Evolutionary conservation across 2,329 filamentous ascomycete genomes (phyloP).

Genomic region (Drechslerella coelobrocha): DNA sequence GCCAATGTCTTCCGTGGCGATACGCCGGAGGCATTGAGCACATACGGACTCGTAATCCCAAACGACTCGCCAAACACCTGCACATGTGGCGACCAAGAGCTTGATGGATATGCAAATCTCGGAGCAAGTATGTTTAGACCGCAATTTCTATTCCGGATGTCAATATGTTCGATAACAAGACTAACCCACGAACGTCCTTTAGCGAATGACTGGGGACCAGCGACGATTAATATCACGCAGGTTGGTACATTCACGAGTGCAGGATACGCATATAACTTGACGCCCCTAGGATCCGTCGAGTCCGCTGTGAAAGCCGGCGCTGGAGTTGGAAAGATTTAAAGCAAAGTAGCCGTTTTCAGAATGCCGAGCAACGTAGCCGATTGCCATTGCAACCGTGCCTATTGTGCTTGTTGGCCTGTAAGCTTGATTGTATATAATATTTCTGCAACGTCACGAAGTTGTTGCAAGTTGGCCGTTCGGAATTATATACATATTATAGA

Average conservation of each 20-base stretch:
- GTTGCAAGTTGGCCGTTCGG: too few relatives aligned
- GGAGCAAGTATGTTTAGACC: conserved; percentile 61
- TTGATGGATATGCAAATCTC: conserved; percentile 64
- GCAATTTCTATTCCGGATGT: neutral
- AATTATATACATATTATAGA: too few relatives aligned
- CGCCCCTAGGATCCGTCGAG: conserved; percentile 60
- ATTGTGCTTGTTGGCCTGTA: neutral
- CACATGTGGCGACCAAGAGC: conserved; percentile 64
- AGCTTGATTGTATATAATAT: neutral
- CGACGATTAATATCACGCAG: conserved; percentile 64
- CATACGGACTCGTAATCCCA: conserved; percentile 66
- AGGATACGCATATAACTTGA: conserved; percentile 63
- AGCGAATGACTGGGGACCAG: conserved; percentile 63
- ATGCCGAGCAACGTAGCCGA: too few relatives aligned
- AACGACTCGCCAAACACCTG: conserved; percentile 65
- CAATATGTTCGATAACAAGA: neutral
- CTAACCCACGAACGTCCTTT: neutral
- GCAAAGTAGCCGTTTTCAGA: neutral
- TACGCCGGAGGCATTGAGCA: conserved; percentile 61
- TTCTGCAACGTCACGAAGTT: neutral
- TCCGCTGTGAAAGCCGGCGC: conserved; percentile 60
- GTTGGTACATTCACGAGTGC: conserved; percentile 63
- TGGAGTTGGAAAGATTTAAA: conserved; percentile 61
- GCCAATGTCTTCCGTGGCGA: conserved; percentile 63
- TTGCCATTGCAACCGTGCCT: too few relatives aligned